These are phyloP conservation scores for Abrus precatorius DNA, from an alignment of 306 rosid species.

Conservation along the genomic window DNA sequence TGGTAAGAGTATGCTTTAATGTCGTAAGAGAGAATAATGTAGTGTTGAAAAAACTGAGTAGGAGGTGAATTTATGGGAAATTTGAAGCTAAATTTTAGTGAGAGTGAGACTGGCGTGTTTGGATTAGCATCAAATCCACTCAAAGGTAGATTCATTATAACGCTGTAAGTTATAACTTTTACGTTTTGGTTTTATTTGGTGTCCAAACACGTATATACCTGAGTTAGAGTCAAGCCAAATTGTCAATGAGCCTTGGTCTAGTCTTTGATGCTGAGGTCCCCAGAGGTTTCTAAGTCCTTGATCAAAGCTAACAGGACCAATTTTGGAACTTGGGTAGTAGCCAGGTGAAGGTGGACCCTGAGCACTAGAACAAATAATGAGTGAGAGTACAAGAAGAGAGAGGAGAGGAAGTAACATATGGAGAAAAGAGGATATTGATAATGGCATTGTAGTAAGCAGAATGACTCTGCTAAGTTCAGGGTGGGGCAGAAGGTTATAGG, in stretches of 20 bases:
- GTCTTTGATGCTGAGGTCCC: constrained; percentile 86
- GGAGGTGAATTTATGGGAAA: constrained; percentile 8
- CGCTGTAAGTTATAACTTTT: no score
- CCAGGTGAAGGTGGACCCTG: constrained; percentile 95
- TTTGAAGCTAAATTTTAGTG: neutral
- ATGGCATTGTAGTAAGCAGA: constrained; percentile 56
- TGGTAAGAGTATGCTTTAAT: neutral
- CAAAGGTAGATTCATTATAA: no score
- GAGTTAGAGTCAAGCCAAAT: constrained; percentile 86
- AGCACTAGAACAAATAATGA: constrained; percentile 52
- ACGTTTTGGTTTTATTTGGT: no score
- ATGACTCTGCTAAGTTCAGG: constrained; percentile 62
- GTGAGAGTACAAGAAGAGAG: constrained; percentile 47
- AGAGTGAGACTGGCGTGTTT: neutral
- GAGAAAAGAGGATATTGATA: constrained; percentile 47
- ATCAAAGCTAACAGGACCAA: constrained; percentile 63
- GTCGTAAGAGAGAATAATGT: neutral
- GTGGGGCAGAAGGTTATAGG: constrained; percentile 48
- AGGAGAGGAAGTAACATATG: constrained; percentile 51
- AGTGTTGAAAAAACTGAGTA: neutral
- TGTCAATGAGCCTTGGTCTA: constrained; percentile 70
- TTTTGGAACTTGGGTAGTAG: constrained; percentile 69
- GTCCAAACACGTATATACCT: constrained; percentile 52
- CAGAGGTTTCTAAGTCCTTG: constrained; percentile 78
- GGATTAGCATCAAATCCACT: no score